A percentile compares a stretch with the other conserved stretches of the same genome.
These are phyloP conservation scores for Batrachochytrium dendrobatidis DNA, from an alignment of 371 early-diverging fungal genomes.

Conservation along the genomic window DNA sequence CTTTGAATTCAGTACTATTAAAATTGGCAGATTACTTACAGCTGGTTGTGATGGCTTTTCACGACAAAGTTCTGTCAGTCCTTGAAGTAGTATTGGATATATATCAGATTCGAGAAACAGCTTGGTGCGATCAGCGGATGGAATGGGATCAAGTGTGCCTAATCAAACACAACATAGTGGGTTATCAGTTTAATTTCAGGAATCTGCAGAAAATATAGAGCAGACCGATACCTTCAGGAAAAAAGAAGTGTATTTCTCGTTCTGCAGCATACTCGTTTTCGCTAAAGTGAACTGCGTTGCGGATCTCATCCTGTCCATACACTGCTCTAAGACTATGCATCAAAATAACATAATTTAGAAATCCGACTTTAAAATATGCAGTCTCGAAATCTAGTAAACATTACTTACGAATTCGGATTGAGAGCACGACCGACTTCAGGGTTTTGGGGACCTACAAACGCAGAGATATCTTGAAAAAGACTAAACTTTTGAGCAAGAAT, in stretches of 20 bases:
- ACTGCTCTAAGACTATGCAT: conserved; percentile 27
- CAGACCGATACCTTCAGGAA: conserved; percentile 34
- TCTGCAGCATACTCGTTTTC: conserved; percentile 19
- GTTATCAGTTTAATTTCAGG: not conserved
- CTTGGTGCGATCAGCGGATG: conserved; percentile 21
- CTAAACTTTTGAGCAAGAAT: conserved; percentile 4
- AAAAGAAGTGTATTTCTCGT: conserved; percentile 36
- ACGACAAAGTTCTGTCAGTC: conserved; percentile 43
- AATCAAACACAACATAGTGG: not conserved
- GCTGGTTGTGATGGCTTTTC: conserved; percentile 48
- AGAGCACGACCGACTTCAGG: not conserved
- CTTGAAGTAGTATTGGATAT: conserved; percentile 43
- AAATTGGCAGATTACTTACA: conserved; percentile 19
- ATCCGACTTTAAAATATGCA: not conserved
- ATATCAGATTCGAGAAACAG: conserved; percentile 36
- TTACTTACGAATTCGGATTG: not conserved
- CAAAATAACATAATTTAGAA: not conserved
- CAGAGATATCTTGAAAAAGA: conserved; percentile 3
- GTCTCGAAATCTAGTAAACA: not conserved
- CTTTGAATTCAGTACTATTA: not conserved
- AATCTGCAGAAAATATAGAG: not conserved
- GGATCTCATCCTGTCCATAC: conserved; percentile 27
- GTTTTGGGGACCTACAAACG: conserved; percentile 8
- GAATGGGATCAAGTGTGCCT: conserved; percentile 21
- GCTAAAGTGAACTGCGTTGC: conserved; percentile 33